Base-by-base conservation (phyloP, 1,284 basidiomycete species). In the Cutaneotrichosporon dermatis region DNA sequence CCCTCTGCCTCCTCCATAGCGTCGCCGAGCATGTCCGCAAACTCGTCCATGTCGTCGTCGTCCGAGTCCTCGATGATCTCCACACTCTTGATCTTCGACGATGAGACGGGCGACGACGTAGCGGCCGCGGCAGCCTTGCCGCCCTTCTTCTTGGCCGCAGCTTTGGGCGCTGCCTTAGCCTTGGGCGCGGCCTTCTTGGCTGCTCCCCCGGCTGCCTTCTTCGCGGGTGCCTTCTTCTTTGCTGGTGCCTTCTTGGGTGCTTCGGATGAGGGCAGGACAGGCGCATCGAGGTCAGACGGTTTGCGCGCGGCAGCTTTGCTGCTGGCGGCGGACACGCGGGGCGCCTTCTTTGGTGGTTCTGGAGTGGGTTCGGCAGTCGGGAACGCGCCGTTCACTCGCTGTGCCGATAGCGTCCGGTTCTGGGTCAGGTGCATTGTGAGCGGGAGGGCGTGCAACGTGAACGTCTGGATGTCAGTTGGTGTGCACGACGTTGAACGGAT, bases 41-140 rank as follows among this genome's bases (percentile, higher is more conserved):
- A 76, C 54, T 75, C 73, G 57, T 75, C 73, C 39, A 71, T 66
- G 40, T 71, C 70, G 49, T 71, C 70, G 49, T 74, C 73, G 55
- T 74, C 73, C 44, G 72, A 72, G 57, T 76, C 73, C 50, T 76
- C 71, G 44, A 75, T 75, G 44, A 69, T 70, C 58, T 73, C 73
- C 4, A 67, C 68, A 39, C 69, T 71, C 60, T 75, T 75, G 64
- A 68, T 59, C 60, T 75, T 75, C 16, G 39, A 16, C 16, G 39
- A 16, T 2, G 51, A 8, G 15, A 25, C 44, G 35, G 61, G 57
- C 6, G 64, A 41, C 35, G 58, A 46, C 6, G 60, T 46, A 35
- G 45, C 54, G 2, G 53, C 15, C 16, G 57, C 57, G 4, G 59
- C 46, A n/a, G 42, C 54, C 33, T 46, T 41, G 9, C 54, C 39